Evolutionary conservation across 169 alveolate species (phyloP).

Genomic region (Plasmodium vivax): DNA sequence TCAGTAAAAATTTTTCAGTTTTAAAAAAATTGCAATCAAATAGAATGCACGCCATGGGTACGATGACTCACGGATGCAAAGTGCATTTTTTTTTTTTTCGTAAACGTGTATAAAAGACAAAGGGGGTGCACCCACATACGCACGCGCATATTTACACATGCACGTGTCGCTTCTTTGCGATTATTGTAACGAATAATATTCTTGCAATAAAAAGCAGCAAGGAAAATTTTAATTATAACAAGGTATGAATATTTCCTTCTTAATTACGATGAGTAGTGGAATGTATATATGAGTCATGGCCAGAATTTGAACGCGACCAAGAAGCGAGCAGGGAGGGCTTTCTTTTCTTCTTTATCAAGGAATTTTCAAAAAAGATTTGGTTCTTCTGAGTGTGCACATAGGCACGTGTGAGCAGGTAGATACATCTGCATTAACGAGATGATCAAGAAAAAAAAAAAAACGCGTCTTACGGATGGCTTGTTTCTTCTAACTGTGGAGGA

Average conservation of each 20-base stretch:
- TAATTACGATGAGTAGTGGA: not conserved
- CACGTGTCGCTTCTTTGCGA: not conserved
- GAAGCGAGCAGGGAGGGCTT: not conserved
- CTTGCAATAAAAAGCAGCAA: not conserved
- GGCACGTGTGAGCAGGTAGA: not conserved
- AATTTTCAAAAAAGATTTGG: not conserved
- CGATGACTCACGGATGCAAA: not conserved
- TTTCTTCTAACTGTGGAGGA: not conserved
- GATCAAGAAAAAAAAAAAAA: not conserved
- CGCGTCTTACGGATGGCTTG: not conserved
- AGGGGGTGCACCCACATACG: not conserved
- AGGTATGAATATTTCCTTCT: not conserved
- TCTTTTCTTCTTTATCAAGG: not conserved
- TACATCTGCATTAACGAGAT: not conserved
- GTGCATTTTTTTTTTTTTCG: not conserved
- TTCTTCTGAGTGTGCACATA: not conserved
- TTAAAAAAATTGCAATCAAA: not conserved
- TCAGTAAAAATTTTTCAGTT: not conserved
- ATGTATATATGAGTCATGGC: not conserved
- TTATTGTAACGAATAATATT: not conserved
- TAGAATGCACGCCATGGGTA: not conserved
- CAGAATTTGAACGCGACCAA: not conserved
- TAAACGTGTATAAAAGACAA: not conserved
- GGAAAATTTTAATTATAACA: not conserved
- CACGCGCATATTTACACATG: not conserved